Evolutionary conservation across 441 rosid genomes (phyloP).

Genomic region (Cnidoscolus chayamansa): DNA sequence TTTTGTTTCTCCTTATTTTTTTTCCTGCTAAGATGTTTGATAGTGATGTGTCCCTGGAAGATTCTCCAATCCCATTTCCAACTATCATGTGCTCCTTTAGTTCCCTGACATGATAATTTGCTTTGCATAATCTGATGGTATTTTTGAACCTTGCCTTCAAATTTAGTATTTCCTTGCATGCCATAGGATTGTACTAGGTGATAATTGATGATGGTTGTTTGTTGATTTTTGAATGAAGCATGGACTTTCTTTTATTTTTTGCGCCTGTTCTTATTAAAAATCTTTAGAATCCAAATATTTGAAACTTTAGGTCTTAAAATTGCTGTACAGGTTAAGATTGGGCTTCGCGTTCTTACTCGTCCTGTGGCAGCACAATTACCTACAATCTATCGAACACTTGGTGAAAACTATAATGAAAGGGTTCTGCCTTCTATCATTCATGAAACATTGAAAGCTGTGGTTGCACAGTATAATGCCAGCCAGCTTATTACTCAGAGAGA

Average conservation of each 20-base stretch:
- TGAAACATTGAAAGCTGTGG: constrained; percentile 83
- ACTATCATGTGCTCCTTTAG: background rate
- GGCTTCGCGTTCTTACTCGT: constrained; percentile 82
- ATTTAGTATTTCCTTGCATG: background rate
- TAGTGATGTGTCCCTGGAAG: background rate
- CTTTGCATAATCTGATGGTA: background rate
- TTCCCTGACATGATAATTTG: background rate
- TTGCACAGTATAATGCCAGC: constrained; percentile 89
- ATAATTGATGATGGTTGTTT: background rate
- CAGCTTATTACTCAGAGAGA: constrained; percentile 89
- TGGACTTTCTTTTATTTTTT: background rate
- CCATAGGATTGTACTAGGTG: background rate
- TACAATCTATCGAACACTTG: constrained; percentile 57
- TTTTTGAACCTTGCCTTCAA: too few relatives aligned
- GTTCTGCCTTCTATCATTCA: constrained; percentile 78
- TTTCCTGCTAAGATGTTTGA: background rate
- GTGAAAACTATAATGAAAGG: constrained; percentile 75
- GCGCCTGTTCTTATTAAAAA: background rate
- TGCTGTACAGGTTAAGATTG: constrained; percentile 62
- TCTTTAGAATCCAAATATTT: background rate
- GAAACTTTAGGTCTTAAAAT: background rate
- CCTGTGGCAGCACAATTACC: constrained; percentile 63
- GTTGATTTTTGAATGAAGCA: background rate
- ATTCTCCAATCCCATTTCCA: background rate
- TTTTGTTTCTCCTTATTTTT: background rate